These are phyloP conservation scores for Xerocomus amazonicus DNA, from an alignment of 1,284 basidiomycete genomes.

Conservation along the genomic window DNA sequence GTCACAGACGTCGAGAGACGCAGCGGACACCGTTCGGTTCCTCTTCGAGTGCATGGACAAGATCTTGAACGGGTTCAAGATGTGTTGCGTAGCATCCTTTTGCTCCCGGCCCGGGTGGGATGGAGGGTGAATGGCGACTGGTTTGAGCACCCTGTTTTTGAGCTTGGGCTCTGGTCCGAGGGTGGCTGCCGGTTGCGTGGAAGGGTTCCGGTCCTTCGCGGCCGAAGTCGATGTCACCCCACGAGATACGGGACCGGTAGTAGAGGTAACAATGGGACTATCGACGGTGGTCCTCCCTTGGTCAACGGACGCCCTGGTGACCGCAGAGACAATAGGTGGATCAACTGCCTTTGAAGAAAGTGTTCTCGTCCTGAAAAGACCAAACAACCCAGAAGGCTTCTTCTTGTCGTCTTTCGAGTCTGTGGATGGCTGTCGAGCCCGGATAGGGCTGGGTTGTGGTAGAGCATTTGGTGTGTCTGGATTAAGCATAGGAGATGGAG, in stretches of 20 bases:
- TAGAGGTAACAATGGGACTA: conserved; percentile 1
- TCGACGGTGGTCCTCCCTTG: conserved; percentile 18
- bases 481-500: conserved; percentile 38
- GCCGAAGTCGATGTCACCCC: conserved; percentile 9
- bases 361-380: conserved; percentile 32
- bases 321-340: conserved; percentile 13
- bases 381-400: conserved; percentile 29
- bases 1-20: conserved; percentile 70
- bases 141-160: conserved; percentile 30
- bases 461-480: conserved; percentile 10
- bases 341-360: conserved; percentile 32
- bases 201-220: conserved; percentile 15
- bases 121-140: conserved; percentile 19
- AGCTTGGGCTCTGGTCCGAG: conserved; percentile 15
- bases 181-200: conserved; percentile 4
- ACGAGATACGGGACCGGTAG: conserved; percentile 10
- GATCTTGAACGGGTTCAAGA: conserved; percentile 61
- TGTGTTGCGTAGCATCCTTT: conserved; percentile 42
- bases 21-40: conserved; percentile 65
- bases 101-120: conserved; percentile 27
- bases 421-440: conserved; percentile 27
- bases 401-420: conserved; percentile 35
- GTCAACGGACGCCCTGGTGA: conserved; percentile 21
- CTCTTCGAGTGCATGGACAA: conserved; percentile 47
- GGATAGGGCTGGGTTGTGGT: conserved; percentile 17